Evolutionary conservation across 371 early-diverging fungal genomes (phyloP), one percentile per base, ranked within the genome.

Genomic region (Saksenaea oblongispora): DNA sequence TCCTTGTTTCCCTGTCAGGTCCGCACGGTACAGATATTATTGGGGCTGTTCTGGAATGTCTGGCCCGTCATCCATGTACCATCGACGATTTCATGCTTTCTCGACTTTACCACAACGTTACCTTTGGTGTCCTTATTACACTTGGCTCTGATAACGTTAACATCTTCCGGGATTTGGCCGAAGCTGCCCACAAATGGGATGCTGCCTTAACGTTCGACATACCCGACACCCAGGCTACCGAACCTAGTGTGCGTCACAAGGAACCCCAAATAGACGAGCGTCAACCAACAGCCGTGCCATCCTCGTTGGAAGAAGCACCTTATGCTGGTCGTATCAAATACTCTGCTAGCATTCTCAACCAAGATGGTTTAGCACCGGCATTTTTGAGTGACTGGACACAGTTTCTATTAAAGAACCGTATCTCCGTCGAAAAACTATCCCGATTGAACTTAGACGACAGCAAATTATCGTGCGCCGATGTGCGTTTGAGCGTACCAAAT

Each of bases 11-110:
- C 27, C 73, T 93, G 66, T 87, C 92, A 18, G 94, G 94, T 5
- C 91, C 91, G 5, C 94, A 94, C 67, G 94, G 94, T 53, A 94
- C 94, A 0, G 94, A 94, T 66, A 93, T 94, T 64, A 90, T 93
- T 57, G 92, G 91, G 34, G 90, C 89, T 5, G 84, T 94, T 0
- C 81, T 94, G 15, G 79, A 84, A 31, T 89, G 91, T 59, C 82
- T 90, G 17, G 87, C 91, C 41, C 82, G 80, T 34, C 87, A 90
- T 69, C 81, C 85, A 14, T 89, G 89, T 65, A 80, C 75, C 22
- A 83, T 94, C 17, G 87, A 88, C 15, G 94, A 94, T 69, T 92
- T 93, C 64, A 90, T 89, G 76, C 79, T 94, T 13, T 90, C 93
- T 15, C 89, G 94, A 62, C 82, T 93, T 28, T 90, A 94, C 69